A percentile compares a stretch with the other conserved stretches of the same genome.
phyloP scores from a whole-genome alignment of 1,284 basidiomycete genomes.

The Boletus smithii region DNA sequence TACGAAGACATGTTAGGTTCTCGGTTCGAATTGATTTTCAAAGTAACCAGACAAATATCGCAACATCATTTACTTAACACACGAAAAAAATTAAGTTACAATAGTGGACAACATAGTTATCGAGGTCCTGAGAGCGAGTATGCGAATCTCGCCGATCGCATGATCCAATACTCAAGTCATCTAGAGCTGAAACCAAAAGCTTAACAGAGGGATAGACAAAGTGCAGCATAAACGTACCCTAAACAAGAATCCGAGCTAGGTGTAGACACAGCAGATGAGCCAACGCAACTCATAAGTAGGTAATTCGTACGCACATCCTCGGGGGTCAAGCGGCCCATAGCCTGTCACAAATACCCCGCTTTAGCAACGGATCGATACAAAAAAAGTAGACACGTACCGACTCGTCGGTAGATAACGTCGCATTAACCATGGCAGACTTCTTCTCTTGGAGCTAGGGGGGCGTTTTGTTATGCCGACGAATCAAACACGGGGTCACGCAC shows the following conservation, averaged over 20 bases:
- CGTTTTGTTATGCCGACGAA: neutral
- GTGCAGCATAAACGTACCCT: slow-evolving; percentile 43
- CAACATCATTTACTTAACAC: no score
- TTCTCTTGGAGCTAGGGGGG: slow-evolving; percentile 81
- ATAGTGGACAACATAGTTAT: no score
- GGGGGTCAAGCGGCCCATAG: slow-evolving; percentile 86
- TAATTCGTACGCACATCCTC: slow-evolving; percentile 66
- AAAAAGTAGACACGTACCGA: slow-evolving; percentile 43
- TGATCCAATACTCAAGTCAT: neutral
- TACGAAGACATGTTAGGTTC: no score
- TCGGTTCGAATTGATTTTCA: no score
- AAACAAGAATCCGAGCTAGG: slow-evolving; percentile 72
- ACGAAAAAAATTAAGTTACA: no score
- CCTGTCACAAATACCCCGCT: slow-evolving; percentile 42
- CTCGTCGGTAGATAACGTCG: slow-evolving; percentile 74
- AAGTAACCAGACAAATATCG: neutral
- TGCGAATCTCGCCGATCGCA: neutral
- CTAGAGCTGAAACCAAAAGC: slow-evolving; percentile 19
- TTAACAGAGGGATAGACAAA: neutral
- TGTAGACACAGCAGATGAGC: slow-evolving; percentile 7
- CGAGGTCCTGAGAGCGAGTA: neutral
- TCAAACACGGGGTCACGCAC: slow-evolving; percentile 31
- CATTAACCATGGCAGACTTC: slow-evolving; percentile 83
- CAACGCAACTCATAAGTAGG: neutral
- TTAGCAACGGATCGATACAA: slow-evolving; percentile 18